Evolutionary conservation across 2,329 filamentous ascomycete species (phyloP).

Genomic region (Microcera coccophila): DNA sequence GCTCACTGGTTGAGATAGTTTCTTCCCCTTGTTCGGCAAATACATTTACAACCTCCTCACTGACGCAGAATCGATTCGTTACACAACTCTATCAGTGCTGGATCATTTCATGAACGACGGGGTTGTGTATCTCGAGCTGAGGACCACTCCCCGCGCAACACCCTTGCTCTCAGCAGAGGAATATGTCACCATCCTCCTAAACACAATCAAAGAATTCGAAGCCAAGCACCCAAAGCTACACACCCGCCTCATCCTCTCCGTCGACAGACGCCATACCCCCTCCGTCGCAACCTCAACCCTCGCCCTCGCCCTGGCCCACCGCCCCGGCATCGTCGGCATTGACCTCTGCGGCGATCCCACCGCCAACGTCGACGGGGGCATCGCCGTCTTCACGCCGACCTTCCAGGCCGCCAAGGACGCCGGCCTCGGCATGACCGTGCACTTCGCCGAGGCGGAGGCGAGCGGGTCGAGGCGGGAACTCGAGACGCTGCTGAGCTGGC

Average conservation of each 20-base stretch:
- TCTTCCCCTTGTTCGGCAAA: constrained; percentile 73
- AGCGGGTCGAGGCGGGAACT: constrained; percentile 60
- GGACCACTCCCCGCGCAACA: constrained; percentile 70
- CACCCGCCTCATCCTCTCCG: constrained; percentile 65
- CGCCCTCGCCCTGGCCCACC: constrained; percentile 56
- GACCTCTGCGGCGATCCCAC: constrained; percentile 75
- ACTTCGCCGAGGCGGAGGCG: constrained; percentile 68
- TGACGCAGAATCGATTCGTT: constrained; percentile 54
- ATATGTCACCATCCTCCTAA: constrained; percentile 65
- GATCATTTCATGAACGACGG: constrained; percentile 65
- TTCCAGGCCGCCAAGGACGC: constrained; percentile 54
- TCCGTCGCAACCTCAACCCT: constrained; percentile 61
- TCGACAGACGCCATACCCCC: constrained; percentile 63
- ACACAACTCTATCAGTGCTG: constrained; percentile 63
- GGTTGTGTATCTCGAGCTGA: constrained; percentile 73
- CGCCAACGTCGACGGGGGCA: constrained; percentile 48
- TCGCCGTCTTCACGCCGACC: constrained; percentile 55
- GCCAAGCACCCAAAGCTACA: constrained; percentile 44
- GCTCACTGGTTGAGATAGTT: constrained; percentile 42
- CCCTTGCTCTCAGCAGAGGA: constrained; percentile 54
- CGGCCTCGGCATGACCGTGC: constrained; percentile 64
- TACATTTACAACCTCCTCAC: constrained; percentile 76
- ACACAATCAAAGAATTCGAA: constrained; percentile 55
- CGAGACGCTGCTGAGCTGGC: constrained; percentile 58
- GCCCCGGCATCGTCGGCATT: constrained; percentile 61